These are phyloP conservation scores for Verticillium klebahnii DNA, from an alignment of 2,329 filamentous ascomycete genomes.

Conservation along the genomic window DNA sequence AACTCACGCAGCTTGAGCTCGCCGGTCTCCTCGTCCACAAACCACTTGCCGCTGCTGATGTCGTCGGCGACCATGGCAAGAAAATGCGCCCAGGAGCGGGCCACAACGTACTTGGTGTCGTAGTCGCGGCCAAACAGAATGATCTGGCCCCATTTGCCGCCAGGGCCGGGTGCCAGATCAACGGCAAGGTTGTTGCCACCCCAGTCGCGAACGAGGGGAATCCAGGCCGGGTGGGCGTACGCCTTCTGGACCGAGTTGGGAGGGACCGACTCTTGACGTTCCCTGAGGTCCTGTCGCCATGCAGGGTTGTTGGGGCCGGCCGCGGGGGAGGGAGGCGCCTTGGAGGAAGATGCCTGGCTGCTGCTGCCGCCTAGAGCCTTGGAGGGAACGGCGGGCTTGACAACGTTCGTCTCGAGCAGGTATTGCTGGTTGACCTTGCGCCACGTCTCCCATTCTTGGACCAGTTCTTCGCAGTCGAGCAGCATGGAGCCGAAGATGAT, in stretches of 20 bases:
- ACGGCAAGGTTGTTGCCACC: slow-evolving; percentile 96
- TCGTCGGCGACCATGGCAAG: slow-evolving; percentile 87
- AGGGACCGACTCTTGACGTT: slow-evolving; percentile 84
- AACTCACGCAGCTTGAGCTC: slow-evolving; percentile 93
- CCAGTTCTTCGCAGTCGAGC: slow-evolving; percentile 95
- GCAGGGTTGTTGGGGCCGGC: slow-evolving; percentile 51
- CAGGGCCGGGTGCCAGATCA: slow-evolving; percentile 85
- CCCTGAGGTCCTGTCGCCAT: slow-evolving; percentile 82
- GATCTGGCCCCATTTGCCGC: slow-evolving; percentile 91
- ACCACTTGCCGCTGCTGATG: slow-evolving; percentile 82
- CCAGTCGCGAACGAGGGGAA: slow-evolving; percentile 94
- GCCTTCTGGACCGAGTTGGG: slow-evolving; percentile 82
- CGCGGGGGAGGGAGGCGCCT: slow-evolving; percentile 37
- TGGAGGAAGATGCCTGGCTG: slow-evolving; percentile 65
- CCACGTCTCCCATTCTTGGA: slow-evolving; percentile 98
- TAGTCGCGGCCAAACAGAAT: slow-evolving; percentile 97
- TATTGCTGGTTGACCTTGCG: slow-evolving; percentile 88
- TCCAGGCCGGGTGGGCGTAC: slow-evolving; percentile 93
- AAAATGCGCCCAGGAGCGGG: slow-evolving; percentile 86
- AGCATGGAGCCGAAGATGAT: slow-evolving; percentile 94
- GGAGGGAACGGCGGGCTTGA: slow-evolving; percentile 58
- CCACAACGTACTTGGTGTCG: slow-evolving; percentile 96
- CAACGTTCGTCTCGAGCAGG: slow-evolving; percentile 56
- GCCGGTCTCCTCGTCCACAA: slow-evolving; percentile 84
- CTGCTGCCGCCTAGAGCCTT: slow-evolving; percentile 65